These are phyloP conservation scores for Gillenia trifoliata DNA, from an alignment of 306 rosid genomes.

Conservation along the genomic window DNA sequence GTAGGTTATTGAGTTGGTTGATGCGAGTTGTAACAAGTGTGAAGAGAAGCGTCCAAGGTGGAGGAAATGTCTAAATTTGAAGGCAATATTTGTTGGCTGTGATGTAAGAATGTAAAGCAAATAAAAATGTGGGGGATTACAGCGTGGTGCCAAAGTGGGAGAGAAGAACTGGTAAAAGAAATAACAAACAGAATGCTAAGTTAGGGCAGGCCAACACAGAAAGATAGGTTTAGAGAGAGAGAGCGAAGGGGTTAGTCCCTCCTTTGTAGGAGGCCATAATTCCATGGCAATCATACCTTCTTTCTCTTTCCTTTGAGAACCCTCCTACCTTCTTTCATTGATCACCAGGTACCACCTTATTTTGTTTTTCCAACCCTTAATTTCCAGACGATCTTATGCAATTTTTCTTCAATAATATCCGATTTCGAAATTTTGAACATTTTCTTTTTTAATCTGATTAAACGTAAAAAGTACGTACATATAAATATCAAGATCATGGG, in stretches of 20 bases:
- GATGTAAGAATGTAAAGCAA: not conserved
- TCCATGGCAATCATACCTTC: conserved; percentile 28
- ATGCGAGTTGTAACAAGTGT: conserved; percentile 11
- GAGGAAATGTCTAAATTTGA: conserved; percentile 13
- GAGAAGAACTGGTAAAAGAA: conserved; percentile 40
- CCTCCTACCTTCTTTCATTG: conserved; percentile 23
- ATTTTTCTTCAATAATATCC: not conserved
- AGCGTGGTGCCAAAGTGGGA: conserved; percentile 19
- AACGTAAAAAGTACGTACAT: not conserved
- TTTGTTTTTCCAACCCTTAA: not conserved
- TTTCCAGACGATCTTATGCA: not conserved
- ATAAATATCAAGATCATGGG: not conserved
- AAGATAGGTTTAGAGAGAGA: conserved; percentile 14
- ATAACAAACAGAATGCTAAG: conserved; percentile 48
- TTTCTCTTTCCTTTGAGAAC: conserved; percentile 46
- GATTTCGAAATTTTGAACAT: not conserved
- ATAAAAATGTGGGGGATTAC: not conserved
- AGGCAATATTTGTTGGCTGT: conserved; percentile 5
- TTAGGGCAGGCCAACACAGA: conserved; percentile 30
- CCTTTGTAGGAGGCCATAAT: conserved; percentile 53
- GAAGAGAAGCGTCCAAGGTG: conserved; percentile 15
- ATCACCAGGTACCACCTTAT: conserved; percentile 40
- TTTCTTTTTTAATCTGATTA: not conserved
- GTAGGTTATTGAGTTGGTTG: not conserved
- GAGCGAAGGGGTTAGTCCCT: conserved; percentile 32